A percentile compares a stretch with the other conserved stretches of the same genome.
Evolutionary conservation across 2,329 filamentous ascomycete species (phyloP).

Genomic region (Knoxdaviesia capensis): DNA sequence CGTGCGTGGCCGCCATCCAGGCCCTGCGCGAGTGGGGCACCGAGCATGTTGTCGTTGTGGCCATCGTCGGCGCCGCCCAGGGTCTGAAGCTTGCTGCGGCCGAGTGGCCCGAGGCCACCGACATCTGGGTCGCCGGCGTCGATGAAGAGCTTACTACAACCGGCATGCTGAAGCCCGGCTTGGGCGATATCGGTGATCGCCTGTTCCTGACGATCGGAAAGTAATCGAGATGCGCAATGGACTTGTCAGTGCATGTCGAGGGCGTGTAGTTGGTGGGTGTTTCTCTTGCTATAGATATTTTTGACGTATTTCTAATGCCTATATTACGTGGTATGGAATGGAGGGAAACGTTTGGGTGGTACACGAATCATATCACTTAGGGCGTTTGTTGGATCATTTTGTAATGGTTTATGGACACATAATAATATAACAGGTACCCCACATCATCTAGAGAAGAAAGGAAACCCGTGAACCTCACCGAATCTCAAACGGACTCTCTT

Average conservation of each 20-base stretch:
- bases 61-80: constrained; percentile 49
- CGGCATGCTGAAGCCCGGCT: constrained; percentile 78
- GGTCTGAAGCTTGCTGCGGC: constrained; percentile 53
- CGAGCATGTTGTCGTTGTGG: constrained; percentile 56
- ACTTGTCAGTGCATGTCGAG: background rate
- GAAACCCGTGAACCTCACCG: too few relatives aligned
- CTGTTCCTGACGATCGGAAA: constrained; percentile 80
- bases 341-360: too few relatives aligned
- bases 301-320: too few relatives aligned
- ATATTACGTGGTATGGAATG: too few relatives aligned
- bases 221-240: constrained; percentile 15
- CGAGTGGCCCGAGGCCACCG: constrained; percentile 59
- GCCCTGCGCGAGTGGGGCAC: constrained; percentile 80
- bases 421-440: too few relatives aligned
- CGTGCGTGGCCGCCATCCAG: constrained; percentile 74
- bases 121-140: constrained; percentile 68
- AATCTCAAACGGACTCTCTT: too few relatives aligned
- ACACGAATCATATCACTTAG: background rate
- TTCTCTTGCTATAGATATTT: too few relatives aligned
- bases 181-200: constrained; percentile 81
- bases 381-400: background rate
- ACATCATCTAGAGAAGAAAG: too few relatives aligned
- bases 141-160: constrained; percentile 53
- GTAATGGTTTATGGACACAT: background rate
- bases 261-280: too few relatives aligned